phyloP scores from a whole-genome alignment of 192 early-diverging fungal genomes.

The Coemansia sp. region DNA sequence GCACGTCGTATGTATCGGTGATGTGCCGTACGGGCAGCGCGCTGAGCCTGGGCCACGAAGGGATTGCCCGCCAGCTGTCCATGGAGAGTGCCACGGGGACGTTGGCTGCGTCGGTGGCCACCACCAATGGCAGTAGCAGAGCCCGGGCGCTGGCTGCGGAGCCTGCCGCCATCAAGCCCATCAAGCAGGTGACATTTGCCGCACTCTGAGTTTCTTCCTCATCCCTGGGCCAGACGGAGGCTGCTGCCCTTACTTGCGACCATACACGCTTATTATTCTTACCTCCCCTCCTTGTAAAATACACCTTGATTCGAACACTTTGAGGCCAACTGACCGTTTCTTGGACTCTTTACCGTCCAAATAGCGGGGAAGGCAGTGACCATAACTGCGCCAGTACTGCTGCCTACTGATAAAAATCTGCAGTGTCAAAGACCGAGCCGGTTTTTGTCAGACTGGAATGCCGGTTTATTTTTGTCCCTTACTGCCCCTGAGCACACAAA shows the following conservation, averaged over 20 bases:
- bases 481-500: too few species aligned
- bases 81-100: slow-evolving; percentile 1
- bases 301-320: too few species aligned
- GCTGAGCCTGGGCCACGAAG: background rate
- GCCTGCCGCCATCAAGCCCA: slow-evolving; percentile 3
- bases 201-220: background rate
- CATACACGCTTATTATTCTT: too few species aligned
- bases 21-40: slow-evolving; percentile 7
- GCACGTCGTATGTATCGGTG: slow-evolving; percentile 17
- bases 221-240: too few species aligned
- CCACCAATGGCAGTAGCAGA: background rate
- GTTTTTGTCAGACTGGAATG: too few species aligned
- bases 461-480: too few species aligned
- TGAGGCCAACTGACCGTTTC: too few species aligned
- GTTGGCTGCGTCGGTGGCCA: background rate
- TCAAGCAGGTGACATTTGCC: slow-evolving; percentile 48
- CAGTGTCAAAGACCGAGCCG: too few species aligned
- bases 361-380: too few species aligned
- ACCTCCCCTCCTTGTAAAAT: too few species aligned
- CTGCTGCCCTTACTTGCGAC: too few species aligned
- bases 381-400: slow-evolving; percentile 4
- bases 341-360: too few species aligned
- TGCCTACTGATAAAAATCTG: background rate
- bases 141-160: background rate
- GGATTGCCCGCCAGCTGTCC: background rate